phyloP scores from a whole-genome alignment of 1,139 yeast species.

The Taphrina wiesneri region DNA sequence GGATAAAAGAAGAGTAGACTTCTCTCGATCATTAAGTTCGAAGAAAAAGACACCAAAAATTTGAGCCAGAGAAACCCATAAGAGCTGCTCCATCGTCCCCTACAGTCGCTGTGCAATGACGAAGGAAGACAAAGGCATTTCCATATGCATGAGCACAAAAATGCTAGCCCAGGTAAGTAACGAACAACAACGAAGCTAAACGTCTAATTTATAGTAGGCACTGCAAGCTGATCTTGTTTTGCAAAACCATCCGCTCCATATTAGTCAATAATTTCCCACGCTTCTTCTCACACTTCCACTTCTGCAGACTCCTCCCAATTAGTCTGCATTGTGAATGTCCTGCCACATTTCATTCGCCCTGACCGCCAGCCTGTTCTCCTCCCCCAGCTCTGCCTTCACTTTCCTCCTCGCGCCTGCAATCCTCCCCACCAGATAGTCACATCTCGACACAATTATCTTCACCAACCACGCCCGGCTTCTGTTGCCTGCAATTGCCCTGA shows the following conservation, averaged over 20 bases:
- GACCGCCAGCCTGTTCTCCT: background rate
- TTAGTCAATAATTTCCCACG: conserved; percentile 1
- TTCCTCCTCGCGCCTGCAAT: background rate
- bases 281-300: background rate
- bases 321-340: background rate
- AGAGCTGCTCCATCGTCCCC: conserved; percentile 33
- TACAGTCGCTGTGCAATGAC: conserved; percentile 34
- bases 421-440: conserved; percentile 11
- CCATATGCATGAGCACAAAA: conserved; percentile 28
- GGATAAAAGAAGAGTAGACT: background rate
- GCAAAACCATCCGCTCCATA: background rate
- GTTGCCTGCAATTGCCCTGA: background rate
- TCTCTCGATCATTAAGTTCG: background rate
- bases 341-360: background rate
- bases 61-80: conserved; percentile 32
- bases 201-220: background rate
- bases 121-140: conserved; percentile 25
- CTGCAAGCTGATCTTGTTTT: conserved; percentile 6
- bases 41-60: conserved; percentile 25
- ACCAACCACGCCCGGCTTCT: background rate
- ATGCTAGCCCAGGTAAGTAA: conserved; percentile 29
- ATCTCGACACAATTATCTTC: background rate
- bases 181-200: background rate
- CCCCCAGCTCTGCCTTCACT: background rate
- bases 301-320: background rate